A percentile compares a stretch with the other conserved stretches of the same genome.
These are phyloP conservation scores for Primulina huaijiensis DNA, from an alignment of 257 asterid species.

Conservation along the genomic window DNA sequence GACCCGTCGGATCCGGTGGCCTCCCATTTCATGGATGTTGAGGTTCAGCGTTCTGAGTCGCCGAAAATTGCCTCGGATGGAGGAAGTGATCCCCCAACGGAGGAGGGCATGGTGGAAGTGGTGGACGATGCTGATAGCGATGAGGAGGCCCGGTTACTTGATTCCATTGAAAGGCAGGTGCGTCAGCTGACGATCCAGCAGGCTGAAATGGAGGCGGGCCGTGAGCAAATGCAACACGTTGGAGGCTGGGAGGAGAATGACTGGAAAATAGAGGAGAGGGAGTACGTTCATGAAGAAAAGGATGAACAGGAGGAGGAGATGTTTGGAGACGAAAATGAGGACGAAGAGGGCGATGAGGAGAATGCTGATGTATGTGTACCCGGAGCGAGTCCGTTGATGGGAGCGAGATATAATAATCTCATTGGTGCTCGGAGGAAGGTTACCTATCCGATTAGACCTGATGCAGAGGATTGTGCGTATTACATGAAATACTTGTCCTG, in stretches of 20 bases:
- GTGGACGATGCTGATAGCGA: slow-evolving; percentile 23
- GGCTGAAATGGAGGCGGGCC: slow-evolving; percentile 38
- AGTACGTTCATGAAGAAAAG: slow-evolving; percentile 6
- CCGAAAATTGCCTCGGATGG: slow-evolving; percentile 27
- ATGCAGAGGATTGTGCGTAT: slow-evolving; percentile 79
- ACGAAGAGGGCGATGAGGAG: slow-evolving; percentile 27
- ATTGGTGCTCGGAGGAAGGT: slow-evolving; percentile 30
- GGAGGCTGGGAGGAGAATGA: slow-evolving; percentile 13
- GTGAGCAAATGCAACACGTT: slow-evolving; percentile 10
- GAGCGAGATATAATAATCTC: slow-evolving; percentile 20
- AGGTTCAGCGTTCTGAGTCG: slow-evolving; percentile 25
- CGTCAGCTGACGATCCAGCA: slow-evolving; percentile 32
- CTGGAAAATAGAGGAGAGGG: slow-evolving; percentile 13
- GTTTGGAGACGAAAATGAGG: slow-evolving; percentile 23
- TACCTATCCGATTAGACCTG: slow-evolving; percentile 74
- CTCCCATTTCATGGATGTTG: not conserved
- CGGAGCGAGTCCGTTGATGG: slow-evolving; percentile 17
- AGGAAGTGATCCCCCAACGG: slow-evolving; percentile 24
- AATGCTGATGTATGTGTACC: slow-evolving; percentile 27
- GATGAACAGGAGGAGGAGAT: slow-evolving; percentile 21
- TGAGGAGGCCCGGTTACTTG: slow-evolving; percentile 35
- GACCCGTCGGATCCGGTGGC: slow-evolving; percentile 25
- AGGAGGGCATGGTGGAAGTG: slow-evolving; percentile 25
- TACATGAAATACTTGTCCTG: slow-evolving; percentile 75
- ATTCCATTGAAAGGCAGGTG: slow-evolving; percentile 41